Evolutionary conservation across 768 basidiomycete genomes (phyloP).

Genomic region (Phylloporus sp.): DNA sequence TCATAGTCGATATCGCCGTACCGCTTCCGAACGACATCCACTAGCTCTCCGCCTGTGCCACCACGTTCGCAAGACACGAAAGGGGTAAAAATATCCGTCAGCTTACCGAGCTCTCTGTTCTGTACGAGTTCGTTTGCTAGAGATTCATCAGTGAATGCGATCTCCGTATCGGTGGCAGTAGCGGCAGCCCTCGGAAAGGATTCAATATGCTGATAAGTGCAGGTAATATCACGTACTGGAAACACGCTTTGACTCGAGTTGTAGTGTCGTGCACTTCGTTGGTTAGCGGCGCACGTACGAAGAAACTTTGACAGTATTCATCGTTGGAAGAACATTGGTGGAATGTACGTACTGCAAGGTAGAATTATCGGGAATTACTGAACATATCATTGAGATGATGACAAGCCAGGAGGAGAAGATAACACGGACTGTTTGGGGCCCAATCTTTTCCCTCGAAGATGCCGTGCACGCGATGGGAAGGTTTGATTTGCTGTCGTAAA

Average conservation of each 20-base stretch:
- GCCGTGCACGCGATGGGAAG: conserved; percentile 75
- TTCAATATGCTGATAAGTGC: not conserved
- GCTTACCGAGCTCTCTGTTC: conserved; percentile 56
- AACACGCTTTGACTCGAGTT: conserved; percentile 64
- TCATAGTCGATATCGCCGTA: conserved; percentile 61
- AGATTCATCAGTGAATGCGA: conserved; percentile 36
- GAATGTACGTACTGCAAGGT: conserved; percentile 52
- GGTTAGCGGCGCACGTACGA: conserved; percentile 66
- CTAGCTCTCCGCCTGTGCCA: conserved; percentile 56
- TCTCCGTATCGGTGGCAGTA: conserved; percentile 58
- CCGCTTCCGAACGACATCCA: conserved; percentile 52
- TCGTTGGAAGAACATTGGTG: not conserved
- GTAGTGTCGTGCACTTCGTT: conserved; percentile 54
- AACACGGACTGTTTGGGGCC: conserved; percentile 59
- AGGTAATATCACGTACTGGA: conserved; percentile 45
- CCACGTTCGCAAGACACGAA: not conserved
- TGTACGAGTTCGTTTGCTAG: conserved; percentile 57
- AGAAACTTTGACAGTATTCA: conserved; percentile 42
- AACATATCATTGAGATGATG: not conserved
- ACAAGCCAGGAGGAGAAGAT: not conserved
- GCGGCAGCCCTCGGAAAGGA: conserved; percentile 52
- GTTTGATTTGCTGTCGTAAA: conserved; percentile 75
- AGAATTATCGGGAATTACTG: conserved; percentile 82
- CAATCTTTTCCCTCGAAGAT: conserved; percentile 72
- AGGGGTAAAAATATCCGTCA: not conserved